Percentiles rank a stretch among this genome's conserved stretches.
Evolutionary conservation across 306 rosid species (phyloP).

Genomic region (Calophaca sinica): DNA sequence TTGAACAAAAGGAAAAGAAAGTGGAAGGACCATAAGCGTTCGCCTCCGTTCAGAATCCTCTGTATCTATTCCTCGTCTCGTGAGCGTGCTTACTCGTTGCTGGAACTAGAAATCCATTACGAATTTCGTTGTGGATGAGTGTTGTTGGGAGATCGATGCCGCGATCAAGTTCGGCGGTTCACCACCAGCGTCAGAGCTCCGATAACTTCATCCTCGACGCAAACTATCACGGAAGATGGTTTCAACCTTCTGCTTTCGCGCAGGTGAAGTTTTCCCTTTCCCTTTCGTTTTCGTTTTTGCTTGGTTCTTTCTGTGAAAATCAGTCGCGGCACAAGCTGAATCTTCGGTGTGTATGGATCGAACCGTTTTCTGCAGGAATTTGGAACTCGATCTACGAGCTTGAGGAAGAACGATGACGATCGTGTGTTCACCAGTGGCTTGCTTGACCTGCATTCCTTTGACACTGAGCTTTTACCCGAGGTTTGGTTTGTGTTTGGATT

Average conservation of each 20-base stretch:
- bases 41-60: conserved; percentile 4
- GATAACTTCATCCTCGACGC: conserved; percentile 63
- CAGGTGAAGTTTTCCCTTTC: conserved; percentile 58
- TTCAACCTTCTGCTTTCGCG: conserved; percentile 60
- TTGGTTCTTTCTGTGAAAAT: conserved; percentile 6
- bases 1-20: background rate
- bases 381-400: conserved; percentile 73
- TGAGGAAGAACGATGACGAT: conserved; percentile 77
- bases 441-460: conserved; percentile 83
- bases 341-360: background rate
- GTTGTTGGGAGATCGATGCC: conserved; percentile 64
- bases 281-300: background rate
- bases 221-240: conserved; percentile 61
- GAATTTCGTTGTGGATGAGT: conserved; percentile 50
- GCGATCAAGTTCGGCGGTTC: conserved; percentile 63
- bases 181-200: conserved; percentile 75
- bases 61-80: background rate
- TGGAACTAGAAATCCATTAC: background rate
- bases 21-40: background rate
- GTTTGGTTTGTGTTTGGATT: conserved; percentile 50
- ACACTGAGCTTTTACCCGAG: conserved; percentile 80
- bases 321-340: background rate
- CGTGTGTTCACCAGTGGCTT: conserved; percentile 65
- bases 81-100: conserved; percentile 4
- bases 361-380: conserved; percentile 61